A percentile compares a stretch with the other conserved stretches of the same genome.
phyloP scores from a whole-genome alignment of 352 stramenopile genomes.

The Globisporangium ultimum region DNA sequence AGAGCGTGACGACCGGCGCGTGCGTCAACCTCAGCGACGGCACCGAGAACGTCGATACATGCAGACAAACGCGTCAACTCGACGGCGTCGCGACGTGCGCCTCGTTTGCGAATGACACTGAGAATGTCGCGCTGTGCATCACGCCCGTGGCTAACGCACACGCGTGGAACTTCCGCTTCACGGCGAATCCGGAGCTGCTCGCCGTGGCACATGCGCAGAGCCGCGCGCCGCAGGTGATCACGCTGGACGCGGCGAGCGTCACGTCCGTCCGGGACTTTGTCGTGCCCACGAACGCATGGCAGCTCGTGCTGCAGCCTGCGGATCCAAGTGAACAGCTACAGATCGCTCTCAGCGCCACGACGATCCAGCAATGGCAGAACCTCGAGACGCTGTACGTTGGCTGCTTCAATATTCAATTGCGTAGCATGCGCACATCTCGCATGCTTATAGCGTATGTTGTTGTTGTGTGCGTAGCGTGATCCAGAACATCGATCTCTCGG shows the following conservation, averaged over 20 bases:
- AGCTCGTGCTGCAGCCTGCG: conserved; percentile 5
- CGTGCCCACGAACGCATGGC: conserved; percentile 4
- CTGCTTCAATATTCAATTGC: background rate
- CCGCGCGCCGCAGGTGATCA: background rate
- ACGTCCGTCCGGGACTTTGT: conserved; percentile 1
- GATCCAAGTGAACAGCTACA: background rate
- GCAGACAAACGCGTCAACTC: background rate
- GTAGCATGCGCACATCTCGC: background rate
- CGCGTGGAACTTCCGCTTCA: conserved; percentile 8
- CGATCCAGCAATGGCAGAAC: conserved; percentile 3
- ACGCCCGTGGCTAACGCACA: conserved; percentile 1
- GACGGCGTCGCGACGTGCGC: conserved; percentile 4
- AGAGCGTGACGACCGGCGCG: background rate
- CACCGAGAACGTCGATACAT: background rate
- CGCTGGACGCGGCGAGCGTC: conserved; percentile 9
- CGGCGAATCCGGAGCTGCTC: conserved; percentile 8
- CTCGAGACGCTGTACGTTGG: conserved; percentile 15
- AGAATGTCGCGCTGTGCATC: conserved; percentile 9
- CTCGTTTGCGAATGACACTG: background rate
- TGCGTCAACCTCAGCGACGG: conserved; percentile 4
- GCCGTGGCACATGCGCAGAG: background rate
- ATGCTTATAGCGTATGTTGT: background rate
- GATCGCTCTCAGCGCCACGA: conserved; percentile 6
- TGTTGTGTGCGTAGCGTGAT: conserved; percentile 1
- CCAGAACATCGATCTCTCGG: conserved; percentile 15